Conservation (phyloP, 352 stramenopile genomes). For the Elongisporangium prolatum region DNA sequence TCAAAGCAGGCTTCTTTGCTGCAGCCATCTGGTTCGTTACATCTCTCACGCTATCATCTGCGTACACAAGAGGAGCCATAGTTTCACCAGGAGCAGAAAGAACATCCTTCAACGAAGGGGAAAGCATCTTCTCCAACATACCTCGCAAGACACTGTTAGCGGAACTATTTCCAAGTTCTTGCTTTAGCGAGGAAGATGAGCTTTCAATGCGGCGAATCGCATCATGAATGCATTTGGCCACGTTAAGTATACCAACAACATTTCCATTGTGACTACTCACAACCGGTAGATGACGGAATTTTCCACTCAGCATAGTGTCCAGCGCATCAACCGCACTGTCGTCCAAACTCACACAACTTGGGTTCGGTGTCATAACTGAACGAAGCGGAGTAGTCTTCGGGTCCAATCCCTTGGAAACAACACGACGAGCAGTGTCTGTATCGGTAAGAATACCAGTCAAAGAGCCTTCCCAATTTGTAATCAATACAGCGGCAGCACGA, state of each 20-base stretch:
- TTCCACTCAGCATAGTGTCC: constrained; percentile 82
- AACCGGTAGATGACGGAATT: constrained; percentile 97
- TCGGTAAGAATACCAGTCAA: constrained; percentile 96
- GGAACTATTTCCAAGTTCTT: constrained; percentile 61
- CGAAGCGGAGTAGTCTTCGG: constrained; percentile 58
- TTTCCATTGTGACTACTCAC: constrained; percentile 70
- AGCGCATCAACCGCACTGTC: constrained; percentile 81
- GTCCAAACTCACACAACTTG: constrained; percentile 76
- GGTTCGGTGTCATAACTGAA: constrained; percentile 83
- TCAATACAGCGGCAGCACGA: constrained; percentile 88
- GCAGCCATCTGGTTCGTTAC: constrained; percentile 76
- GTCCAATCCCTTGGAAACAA: constrained; percentile 74
- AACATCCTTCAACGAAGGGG: constrained; percentile 75
- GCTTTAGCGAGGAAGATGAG: constrained; percentile 71
- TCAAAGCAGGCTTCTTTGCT: constrained; percentile 68
- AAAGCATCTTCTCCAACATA: constrained; percentile 89
- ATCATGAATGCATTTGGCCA: constrained; percentile 98
- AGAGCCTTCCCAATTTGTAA: constrained; percentile 82
- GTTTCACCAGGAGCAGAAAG: constrained; percentile 54
- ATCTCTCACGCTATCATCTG: constrained; percentile 62
- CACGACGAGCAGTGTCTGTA: constrained; percentile 76
- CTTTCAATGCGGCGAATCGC: constrained; percentile 96
- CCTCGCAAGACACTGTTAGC: constrained; percentile 57
- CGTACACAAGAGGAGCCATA: constrained; percentile 69
- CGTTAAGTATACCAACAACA: constrained; percentile 96